Evolutionary conservation across 2,329 filamentous ascomycete genomes (phyloP).

Genomic region (Falciphora oryzae): DNA sequence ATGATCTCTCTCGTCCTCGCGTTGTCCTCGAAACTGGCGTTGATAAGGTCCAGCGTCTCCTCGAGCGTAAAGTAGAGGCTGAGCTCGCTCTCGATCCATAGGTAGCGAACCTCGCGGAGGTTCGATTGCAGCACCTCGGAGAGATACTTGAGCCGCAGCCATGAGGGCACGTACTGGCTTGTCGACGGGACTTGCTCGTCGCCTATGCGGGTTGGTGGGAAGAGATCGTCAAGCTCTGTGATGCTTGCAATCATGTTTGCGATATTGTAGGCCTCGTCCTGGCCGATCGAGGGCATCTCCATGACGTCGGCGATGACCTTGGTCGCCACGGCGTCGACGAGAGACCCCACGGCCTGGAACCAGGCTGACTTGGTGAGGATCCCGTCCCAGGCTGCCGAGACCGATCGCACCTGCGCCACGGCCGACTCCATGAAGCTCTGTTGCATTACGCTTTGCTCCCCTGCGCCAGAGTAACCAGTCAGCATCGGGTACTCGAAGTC

Average conservation of each 20-base stretch:
- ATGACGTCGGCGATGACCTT: conserved; percentile 57
- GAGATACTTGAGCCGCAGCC: conserved; percentile 60
- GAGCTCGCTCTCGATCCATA: conserved; percentile 62
- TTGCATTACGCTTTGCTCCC: conserved; percentile 53
- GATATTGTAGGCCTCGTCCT: conserved; percentile 58
- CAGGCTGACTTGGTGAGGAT: conserved; percentile 57
- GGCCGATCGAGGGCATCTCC: conserved; percentile 54
- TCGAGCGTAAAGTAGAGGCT: conserved; percentile 56
- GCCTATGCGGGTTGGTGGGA: conserved; percentile 37
- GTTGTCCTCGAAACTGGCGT: conserved; percentile 60
- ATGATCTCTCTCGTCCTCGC: conserved; percentile 51
- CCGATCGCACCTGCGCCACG: conserved; percentile 43
- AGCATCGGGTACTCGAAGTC: background rate
- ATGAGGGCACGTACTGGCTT: conserved; percentile 54
- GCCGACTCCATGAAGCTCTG: conserved; percentile 50
- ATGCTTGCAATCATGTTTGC: conserved; percentile 52
- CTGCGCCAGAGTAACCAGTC: conserved; percentile 17
- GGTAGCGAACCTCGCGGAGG: conserved; percentile 54
- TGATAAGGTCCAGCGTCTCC: conserved; percentile 58
- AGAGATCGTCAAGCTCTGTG: conserved; percentile 55
- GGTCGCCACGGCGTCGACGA: conserved; percentile 52
- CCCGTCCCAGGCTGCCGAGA: conserved; percentile 50
- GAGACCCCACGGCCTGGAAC: conserved; percentile 55
- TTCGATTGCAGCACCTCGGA: conserved; percentile 62
- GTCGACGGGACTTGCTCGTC: conserved; percentile 45